Evolutionary conservation across 1,139 yeast genomes (phyloP).

Genomic region (Debaryomycetaceae sp.): DNA sequence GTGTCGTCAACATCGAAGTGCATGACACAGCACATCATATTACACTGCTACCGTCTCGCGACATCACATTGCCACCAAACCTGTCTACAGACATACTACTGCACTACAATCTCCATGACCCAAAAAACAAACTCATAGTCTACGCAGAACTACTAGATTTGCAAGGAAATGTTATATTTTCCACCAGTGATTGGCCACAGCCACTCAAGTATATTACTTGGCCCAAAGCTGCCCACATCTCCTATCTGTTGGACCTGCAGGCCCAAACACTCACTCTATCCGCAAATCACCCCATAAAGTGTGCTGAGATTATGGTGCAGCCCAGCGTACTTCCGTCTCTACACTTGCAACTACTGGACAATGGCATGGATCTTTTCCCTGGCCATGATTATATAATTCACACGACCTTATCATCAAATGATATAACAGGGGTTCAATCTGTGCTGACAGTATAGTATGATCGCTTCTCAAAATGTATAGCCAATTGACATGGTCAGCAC

Average conservation of each 20-base stretch:
- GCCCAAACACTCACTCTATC: slow-evolving; percentile 9
- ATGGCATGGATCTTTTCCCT: slow-evolving; percentile 45
- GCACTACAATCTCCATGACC: slow-evolving; percentile 8
- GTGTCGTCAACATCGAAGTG: slow-evolving; percentile 23
- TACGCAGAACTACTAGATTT: slow-evolving; percentile 2
- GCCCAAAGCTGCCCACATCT: slow-evolving; percentile 17
- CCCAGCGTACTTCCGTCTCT: slow-evolving; percentile 6
- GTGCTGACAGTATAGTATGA: not conserved
- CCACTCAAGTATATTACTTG: slow-evolving; percentile 44
- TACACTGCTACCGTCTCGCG: slow-evolving; percentile 13
- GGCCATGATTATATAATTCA: slow-evolving; percentile 15
- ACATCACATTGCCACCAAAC: slow-evolving; percentile 22
- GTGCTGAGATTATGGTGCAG: slow-evolving; percentile 27
- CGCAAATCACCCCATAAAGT: slow-evolving; percentile 39
- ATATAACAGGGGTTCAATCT: not conserved
- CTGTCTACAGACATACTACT: slow-evolving; percentile 30
- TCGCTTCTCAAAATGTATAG: not conserved
- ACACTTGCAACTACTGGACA: slow-evolving; percentile 25
- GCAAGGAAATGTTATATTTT: slow-evolving; percentile 19
- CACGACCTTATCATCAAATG: not conserved
- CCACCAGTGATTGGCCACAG: slow-evolving; percentile 51
- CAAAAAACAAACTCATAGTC: slow-evolving; percentile 13
- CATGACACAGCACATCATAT: slow-evolving; percentile 30
- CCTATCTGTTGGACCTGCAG: not conserved
- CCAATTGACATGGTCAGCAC: not conserved